Evolutionary conservation across 352 stramenopile species (phyloP).

Genomic region (Globisporangium paroecandrum): DNA sequence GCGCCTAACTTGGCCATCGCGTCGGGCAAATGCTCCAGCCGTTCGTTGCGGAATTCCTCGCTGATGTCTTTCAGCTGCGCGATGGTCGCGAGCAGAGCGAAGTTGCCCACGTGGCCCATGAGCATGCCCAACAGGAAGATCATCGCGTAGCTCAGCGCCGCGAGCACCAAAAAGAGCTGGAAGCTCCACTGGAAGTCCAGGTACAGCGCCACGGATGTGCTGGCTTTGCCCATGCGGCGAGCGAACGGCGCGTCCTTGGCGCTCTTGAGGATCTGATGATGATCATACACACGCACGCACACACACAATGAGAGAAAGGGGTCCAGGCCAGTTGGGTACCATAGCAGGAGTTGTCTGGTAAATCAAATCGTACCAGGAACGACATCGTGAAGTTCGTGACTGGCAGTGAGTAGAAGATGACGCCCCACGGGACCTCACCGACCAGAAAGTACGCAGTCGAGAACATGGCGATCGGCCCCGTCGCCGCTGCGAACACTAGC

Average conservation of each 20-base stretch:
- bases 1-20: slow-evolving; percentile 44
- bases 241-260: slow-evolving; percentile 69
- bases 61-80: slow-evolving; percentile 58
- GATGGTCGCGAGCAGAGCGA: slow-evolving; percentile 58
- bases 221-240: slow-evolving; percentile 40
- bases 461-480: slow-evolving; percentile 56
- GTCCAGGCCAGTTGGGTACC: neutral
- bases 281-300: neutral
- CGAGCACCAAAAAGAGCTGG: slow-evolving; percentile 57
- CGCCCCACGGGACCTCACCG: slow-evolving; percentile 31
- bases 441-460: slow-evolving; percentile 53
- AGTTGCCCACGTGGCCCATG: slow-evolving; percentile 63
- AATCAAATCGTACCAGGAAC: slow-evolving; percentile 31
- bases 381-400: slow-evolving; percentile 58
- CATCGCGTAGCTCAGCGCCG: slow-evolving; percentile 55
- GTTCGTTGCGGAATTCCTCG: slow-evolving; percentile 69
- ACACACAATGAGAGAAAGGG: neutral
- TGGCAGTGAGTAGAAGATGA: slow-evolving; percentile 52
- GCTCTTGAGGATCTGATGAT: slow-evolving; percentile 51
- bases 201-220: slow-evolving; percentile 49
- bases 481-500: slow-evolving; percentile 37
- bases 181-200: slow-evolving; percentile 63
- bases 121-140: slow-evolving; percentile 44
- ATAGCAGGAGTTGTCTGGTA: neutral
- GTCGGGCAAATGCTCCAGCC: slow-evolving; percentile 52